Percentiles rank a stretch among this genome's conserved stretches.
These are phyloP conservation scores for Persicaria maculosa DNA, from an alignment of 148 eudicot species.

Conservation along the genomic window DNA sequence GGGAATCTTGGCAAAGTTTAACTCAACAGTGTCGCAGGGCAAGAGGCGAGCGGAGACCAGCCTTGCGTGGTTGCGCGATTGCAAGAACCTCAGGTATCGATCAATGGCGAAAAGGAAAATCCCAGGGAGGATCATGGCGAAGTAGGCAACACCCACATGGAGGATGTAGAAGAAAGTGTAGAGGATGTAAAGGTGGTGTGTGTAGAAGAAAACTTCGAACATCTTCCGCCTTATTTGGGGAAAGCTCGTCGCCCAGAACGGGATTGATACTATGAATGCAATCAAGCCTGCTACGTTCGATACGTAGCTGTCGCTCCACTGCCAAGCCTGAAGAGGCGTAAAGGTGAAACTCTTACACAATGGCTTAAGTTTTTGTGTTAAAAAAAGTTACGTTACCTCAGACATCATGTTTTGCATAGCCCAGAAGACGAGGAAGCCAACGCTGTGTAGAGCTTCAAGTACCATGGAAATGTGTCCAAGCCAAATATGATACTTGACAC, in stretches of 20 bases:
- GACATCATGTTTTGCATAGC: conserved; percentile 26
- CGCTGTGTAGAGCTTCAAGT: conserved; percentile 36
- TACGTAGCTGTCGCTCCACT: conserved; percentile 30
- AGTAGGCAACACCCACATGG: conserved; percentile 45
- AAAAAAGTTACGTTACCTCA: conserved; percentile 20
- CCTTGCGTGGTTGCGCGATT: conserved; percentile 32
- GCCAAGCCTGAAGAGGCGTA: conserved; percentile 20
- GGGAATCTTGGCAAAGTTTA: conserved; percentile 44
- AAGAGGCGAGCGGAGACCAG: conserved; percentile 43
- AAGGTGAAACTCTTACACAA: no score
- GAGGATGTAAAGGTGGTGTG: conserved; percentile 45
- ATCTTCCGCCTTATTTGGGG: conserved; percentile 37
- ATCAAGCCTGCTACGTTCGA: conserved; percentile 44
- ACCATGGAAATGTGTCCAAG: conserved; percentile 50
- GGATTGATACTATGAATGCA: conserved; percentile 27
- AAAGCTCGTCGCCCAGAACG: conserved; percentile 49
- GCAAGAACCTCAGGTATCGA: conserved; percentile 51
- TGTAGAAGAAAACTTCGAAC: conserved; percentile 56
- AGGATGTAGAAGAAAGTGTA: conserved; percentile 44
- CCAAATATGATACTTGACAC: conserved; percentile 67
- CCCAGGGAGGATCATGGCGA: conserved; percentile 49
- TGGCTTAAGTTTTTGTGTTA: no score
- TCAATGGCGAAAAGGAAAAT: conserved; percentile 48
- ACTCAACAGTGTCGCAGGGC: conserved; percentile 40
- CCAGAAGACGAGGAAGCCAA: conserved; percentile 48